Conservation (phyloP, 1,284 basidiomycete species). For the Cutaneotrichosporon dermatis region DNA sequence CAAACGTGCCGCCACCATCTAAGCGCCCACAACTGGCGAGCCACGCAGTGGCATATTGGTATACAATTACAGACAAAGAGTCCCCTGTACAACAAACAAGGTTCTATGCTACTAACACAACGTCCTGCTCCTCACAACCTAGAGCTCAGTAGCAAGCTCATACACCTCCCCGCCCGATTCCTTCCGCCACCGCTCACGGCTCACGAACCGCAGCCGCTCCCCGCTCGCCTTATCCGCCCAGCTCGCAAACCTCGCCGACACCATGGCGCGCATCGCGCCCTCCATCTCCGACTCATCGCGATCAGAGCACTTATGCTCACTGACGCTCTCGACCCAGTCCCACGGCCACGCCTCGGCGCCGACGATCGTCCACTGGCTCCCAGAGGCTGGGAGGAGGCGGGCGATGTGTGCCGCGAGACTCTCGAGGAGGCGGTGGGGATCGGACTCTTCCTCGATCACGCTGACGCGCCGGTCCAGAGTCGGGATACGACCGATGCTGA, state of each 20-base stretch:
- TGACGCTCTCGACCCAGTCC: neutral
- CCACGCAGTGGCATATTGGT: too few relatives aligned
- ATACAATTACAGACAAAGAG: neutral
- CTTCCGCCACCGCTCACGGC: neutral
- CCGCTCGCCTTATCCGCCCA: neutral
- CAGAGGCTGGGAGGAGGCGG: neutral
- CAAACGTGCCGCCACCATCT: neutral
- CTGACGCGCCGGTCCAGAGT: neutral
- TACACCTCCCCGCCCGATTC: neutral
- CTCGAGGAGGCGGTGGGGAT: neutral
- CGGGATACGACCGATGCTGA: neutral
- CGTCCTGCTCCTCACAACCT: neutral
- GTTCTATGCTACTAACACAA: neutral
- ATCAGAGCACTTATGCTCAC: neutral
- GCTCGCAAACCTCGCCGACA: neutral
- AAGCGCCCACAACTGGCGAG: too few relatives aligned
- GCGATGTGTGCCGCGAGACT: neutral
- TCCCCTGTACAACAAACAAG: neutral
- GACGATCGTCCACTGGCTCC: neutral
- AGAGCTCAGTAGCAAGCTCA: neutral
- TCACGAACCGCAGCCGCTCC: neutral
- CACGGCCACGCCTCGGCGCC: neutral
- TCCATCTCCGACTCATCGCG: neutral
- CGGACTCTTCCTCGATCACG: neutral
- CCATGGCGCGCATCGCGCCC: neutral